These are phyloP conservation scores for Protomyces gravidus DNA, from an alignment of 1,139 yeast species.

Conservation along the genomic window DNA sequence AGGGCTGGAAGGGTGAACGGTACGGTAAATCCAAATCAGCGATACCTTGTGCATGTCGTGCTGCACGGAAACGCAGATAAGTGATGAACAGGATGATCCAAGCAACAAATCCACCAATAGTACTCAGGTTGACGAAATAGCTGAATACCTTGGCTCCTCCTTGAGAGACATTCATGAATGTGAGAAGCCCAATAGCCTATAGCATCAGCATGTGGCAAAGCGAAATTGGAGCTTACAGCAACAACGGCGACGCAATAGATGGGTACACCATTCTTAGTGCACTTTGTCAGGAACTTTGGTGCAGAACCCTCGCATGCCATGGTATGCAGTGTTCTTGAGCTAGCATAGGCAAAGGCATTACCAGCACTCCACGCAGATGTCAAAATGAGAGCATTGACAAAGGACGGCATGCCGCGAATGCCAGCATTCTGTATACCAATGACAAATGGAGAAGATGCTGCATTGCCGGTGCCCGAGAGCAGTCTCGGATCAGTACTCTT, in stretches of 20 bases:
- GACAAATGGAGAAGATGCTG: conserved; percentile 68
- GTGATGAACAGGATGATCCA: conserved; percentile 51
- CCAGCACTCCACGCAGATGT: conserved; percentile 65
- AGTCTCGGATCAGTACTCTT: conserved; percentile 64
- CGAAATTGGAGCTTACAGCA: too few relatives aligned
- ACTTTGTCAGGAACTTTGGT: conserved; percentile 53
- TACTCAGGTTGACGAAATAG: conserved; percentile 79
- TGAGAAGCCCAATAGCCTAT: conserved; percentile 49
- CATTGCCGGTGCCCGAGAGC: conserved; percentile 39
- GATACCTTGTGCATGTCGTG: conserved; percentile 32
- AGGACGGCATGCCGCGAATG: conserved; percentile 62
- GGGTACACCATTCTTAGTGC: conserved; percentile 58
- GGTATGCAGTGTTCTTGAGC: conserved; percentile 58
- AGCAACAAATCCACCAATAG: conserved; percentile 53
- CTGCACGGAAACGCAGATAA: conserved; percentile 33
- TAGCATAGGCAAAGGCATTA: conserved; percentile 65
- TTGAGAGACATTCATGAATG: conserved; percentile 50
- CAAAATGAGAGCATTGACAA: conserved; percentile 69
- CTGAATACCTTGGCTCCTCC: conserved; percentile 65
- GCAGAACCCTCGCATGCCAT: conserved; percentile 60
- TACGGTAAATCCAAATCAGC: conserved; percentile 32
- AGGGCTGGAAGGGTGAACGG: conserved; percentile 56
- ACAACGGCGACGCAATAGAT: conserved; percentile 48
- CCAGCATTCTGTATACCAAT: conserved; percentile 67
- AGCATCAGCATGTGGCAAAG: conserved; percentile 48